Evolutionary conservation across 1,284 basidiomycete genomes (phyloP).

Genomic region (Ustilago crameri): DNA sequence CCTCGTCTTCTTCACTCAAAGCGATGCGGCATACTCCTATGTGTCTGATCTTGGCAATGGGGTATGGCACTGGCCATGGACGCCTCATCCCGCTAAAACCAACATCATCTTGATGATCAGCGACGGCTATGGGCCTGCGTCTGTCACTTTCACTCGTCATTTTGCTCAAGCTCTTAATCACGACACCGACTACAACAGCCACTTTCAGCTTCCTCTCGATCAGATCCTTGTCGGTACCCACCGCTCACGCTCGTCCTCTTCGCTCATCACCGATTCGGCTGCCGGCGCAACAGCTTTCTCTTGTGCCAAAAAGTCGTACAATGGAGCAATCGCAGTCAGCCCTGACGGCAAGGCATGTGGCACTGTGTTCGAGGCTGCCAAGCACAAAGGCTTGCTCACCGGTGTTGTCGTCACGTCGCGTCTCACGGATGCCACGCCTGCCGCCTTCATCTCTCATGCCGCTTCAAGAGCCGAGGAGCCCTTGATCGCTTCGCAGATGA

Average conservation of each 20-base stretch:
- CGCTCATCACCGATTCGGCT: conserved; percentile 68
- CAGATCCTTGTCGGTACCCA: conserved; percentile 66
- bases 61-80: conserved; percentile 39
- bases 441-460: conserved; percentile 68
- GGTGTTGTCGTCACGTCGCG: conserved; percentile 68
- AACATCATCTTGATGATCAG: conserved; percentile 69
- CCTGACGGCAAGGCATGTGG: conserved; percentile 61
- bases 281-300: conserved; percentile 69
- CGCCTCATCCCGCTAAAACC: conserved; percentile 42
- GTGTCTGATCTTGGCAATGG: conserved; percentile 14
- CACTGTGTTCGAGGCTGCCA: conserved; percentile 69
- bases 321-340: conserved; percentile 68
- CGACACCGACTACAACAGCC: conserved; percentile 32
- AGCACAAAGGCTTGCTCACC: conserved; percentile 66
- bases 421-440: conserved; percentile 67
- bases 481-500: conserved; percentile 45
- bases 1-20: conserved; percentile 1
- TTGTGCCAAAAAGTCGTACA: conserved; percentile 68
- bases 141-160: conserved; percentile 64
- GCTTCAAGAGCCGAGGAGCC: conserved; percentile 48
- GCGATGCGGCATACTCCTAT: conserved; percentile 9
- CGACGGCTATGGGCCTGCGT: conserved; percentile 68
- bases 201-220: conserved; percentile 63
- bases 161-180: conserved; percentile 62
- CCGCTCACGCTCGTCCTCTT: conserved; percentile 64